Base-by-base conservation (phyloP, 2,329 filamentous ascomycete genomes). In the Rutstroemia sp. region DNA sequence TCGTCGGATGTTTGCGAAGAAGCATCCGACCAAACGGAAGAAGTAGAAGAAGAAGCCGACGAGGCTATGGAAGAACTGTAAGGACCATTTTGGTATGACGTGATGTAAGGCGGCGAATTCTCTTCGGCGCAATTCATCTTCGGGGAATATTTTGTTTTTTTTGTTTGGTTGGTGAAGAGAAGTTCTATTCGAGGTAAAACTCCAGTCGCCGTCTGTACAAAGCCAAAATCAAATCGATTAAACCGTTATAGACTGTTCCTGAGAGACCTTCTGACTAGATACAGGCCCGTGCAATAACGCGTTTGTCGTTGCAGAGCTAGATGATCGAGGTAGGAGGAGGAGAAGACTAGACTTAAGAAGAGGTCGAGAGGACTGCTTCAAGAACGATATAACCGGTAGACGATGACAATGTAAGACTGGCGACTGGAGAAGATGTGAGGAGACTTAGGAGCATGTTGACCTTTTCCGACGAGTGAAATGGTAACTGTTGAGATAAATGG, bases 21-120 rank as follows among this genome's bases (percentile, higher is more conserved):
- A 51, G 77, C 80, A 67, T 87, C 79, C 63, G 90, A 94, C 78
- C 90, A 94, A 65, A 90, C 79, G 37, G 89, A 94, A 56, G 84
- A 82, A 57, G 86, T 81, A 19, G 88, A 91, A 56, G 87, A 87
- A 30, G 88, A 90, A 58, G 87, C 83, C 64, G 87, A 88, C 56
- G 86, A 86, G 68, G 85, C 82, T 77, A 90, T 75, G 44, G 86
- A 85, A 58, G 83, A 81, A 70, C 81, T 82, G 73, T 90, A 92
- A 62, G 84, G 80, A 59, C 74, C 74, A 75, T 79, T 77, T 70
- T 70, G 74, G 67, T 74, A 72, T 64, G 73, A 69, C 61, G 72
- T 71, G 71, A 74, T 73, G 69, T 76, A 77, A 71, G 75, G 74
- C 73, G 79, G 75, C 71, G 78, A 79, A 69, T 75, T 72, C 71